Evolutionary conservation across 73 alveolate species (phyloP), one percentile per base, ranked within the genome.

Genomic region (Paramecium bursaria): DNA sequence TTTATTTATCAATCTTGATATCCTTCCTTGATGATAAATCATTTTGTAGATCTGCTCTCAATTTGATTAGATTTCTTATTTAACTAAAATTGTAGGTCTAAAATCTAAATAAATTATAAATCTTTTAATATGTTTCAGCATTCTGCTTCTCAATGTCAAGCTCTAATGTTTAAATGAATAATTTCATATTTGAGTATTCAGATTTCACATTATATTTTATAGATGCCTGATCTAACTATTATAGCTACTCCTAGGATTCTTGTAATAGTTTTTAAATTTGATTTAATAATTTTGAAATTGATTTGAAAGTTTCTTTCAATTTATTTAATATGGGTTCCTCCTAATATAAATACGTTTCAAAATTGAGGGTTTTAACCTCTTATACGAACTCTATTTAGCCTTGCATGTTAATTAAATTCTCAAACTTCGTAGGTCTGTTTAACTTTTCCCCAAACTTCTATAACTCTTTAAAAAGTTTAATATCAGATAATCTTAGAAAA

Each of bases 31-130:
- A 39, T 4, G n/a, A 19, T 10, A 33, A 67, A 39, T 67, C 82
- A 42, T 42, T 0, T 22, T 67, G 7, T 35, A 67, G 30, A 4
- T 67, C 82, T 39, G 33, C 44, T 67, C 82, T 67, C 14, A 7
- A 67, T 14, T 67, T 67, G 22, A 67, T 10, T 11, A 67, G 19
- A 21, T 14, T 31, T 19, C 22, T 35, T 39, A 67, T 67, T 42
- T 67, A 67, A 3, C 46, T 1, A 39, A 39, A 67, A 42, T 67
- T 67, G 19, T 7, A 11, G 44, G 31, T 31, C 44, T 67, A 21
- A 42, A 25, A 67, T 67, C 82, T 15, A 42, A 67, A 67, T 47
- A 67, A 25, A 35, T 67, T 67, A 42, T 67, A 67, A 35, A 67
- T 35, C 44, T 47, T 33, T 21, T 31, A 25, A 47, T 35, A 67